Evolutionary conservation across 208 protist species (phyloP).

Genomic region (Trichomonas vaginalis): DNA sequence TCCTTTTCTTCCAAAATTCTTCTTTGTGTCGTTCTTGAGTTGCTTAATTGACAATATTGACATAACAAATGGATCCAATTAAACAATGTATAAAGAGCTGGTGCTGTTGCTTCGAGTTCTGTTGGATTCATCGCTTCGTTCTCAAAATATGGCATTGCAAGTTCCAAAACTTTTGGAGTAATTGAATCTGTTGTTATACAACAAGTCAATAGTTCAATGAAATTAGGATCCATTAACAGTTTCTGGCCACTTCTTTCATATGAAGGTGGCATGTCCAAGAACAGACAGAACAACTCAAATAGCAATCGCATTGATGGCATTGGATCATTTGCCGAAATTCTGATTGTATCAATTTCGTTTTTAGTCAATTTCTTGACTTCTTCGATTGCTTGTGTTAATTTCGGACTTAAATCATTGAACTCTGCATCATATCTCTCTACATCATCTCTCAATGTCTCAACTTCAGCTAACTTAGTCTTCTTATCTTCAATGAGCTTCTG

Average conservation of each 20-base stretch:
- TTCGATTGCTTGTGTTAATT: background rate
- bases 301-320: background rate
- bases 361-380: background rate
- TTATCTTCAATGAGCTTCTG: background rate
- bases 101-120: background rate
- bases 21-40: no score
- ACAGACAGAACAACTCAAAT: background rate
- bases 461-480: background rate
- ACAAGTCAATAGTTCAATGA: background rate
- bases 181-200: background rate
- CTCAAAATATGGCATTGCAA: background rate
- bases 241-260: background rate
- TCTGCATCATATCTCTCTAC: background rate
- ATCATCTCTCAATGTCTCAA: background rate
- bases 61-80: background rate
- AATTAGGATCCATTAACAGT: constrained; percentile 8
- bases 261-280: background rate
- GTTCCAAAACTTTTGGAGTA: background rate
- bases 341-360: background rate
- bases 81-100: background rate
- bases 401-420: background rate
- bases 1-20: background rate
- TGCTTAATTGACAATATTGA: background rate
- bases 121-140: background rate
- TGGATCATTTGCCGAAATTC: background rate